phyloP scores from a whole-genome alignment of 2,329 filamentous ascomycete genomes.

The Alternaria consortialis region DNA sequence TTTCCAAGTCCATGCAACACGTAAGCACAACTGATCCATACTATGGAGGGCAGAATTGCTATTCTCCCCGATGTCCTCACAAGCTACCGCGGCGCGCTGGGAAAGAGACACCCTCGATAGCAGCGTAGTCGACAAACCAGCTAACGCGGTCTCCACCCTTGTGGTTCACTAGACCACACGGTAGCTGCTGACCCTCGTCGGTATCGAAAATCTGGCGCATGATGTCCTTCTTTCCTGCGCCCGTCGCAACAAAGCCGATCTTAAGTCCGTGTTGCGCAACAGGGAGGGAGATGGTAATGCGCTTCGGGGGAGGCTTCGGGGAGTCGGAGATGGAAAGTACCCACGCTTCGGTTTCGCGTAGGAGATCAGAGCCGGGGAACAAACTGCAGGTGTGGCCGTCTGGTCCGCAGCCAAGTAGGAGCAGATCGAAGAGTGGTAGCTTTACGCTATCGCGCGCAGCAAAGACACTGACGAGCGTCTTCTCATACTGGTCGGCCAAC shows the following conservation, averaged over 20 bases:
- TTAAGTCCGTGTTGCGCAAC: conserved; percentile 87
- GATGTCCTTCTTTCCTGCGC: conserved; percentile 87
- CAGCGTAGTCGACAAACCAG: conserved; percentile 92
- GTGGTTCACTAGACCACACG: conserved; percentile 88
- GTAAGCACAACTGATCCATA: conserved; percentile 35
- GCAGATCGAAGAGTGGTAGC: conserved; percentile 91
- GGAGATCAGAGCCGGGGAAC: conserved; percentile 87
- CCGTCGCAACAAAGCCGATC: conserved; percentile 92
- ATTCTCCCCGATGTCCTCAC: conserved; percentile 42
- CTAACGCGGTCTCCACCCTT: conserved; percentile 84
- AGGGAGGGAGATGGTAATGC: conserved; percentile 91
- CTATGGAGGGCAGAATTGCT: neutral
- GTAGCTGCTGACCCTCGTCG: conserved; percentile 75
- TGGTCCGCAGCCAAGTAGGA: conserved; percentile 91
- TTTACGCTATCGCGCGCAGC: conserved; percentile 93
- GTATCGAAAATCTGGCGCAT: conserved; percentile 90
- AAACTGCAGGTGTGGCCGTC: conserved; percentile 97
- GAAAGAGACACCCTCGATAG: conserved; percentile 85
- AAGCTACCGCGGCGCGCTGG: conserved; percentile 74
- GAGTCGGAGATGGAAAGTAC: conserved; percentile 91
- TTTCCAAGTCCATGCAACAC: conserved; percentile 28
- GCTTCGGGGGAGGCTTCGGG: conserved; percentile 88
- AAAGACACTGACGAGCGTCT: conserved; percentile 83
- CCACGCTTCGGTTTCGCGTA: conserved; percentile 90
- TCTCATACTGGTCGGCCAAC: conserved; percentile 92